Base-by-base conservation (phyloP, 192 early-diverging fungal genomes). In the Mortierella claussenii region DNA sequence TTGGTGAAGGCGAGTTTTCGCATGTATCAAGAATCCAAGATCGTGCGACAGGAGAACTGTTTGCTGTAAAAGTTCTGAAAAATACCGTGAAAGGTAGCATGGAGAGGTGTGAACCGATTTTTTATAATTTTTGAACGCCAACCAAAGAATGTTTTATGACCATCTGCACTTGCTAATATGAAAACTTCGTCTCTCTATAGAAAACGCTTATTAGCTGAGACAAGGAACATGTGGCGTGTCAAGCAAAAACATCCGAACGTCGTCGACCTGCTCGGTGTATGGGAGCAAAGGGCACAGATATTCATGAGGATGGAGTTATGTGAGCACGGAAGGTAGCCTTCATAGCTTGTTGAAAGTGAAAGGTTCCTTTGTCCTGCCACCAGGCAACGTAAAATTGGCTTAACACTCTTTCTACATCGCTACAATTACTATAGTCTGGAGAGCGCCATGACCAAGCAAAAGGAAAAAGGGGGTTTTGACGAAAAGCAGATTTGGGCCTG, bases 141-240 rank as follows among this genome's bases (percentile, higher is more conserved):
- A n/a, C n/a, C n/a, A n/a, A n/a, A n/a, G n/a, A n/a, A n/a, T n/a
- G n/a, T n/a, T n/a, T n/a, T n/a, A n/a, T n/a, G n/a, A n/a, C n/a
- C n/a, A n/a, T n/a, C n/a, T n/a, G n/a, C n/a, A n/a, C n/a, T n/a
- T n/a, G n/a, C n/a, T n/a, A n/a, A 45, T 45, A n/a, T 20, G 15
- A 20, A 45, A 45, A 45, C 2, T 15, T 3, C 15, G 15, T 13
- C 43, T 49, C 47, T 24, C 2, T 40, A n/a, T 32, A 53, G 50
- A n/a, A 31, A 53, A 18, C 26, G 30, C 24, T 32, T 28, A 31
- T 53, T 53, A 18, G 18, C 26, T 18, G 50, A 53, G 17, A 28
- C 30, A n/a, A 53, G 50, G 28, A 53, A 53, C 30, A 53, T 53
- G 50, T 53, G 50, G 50, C 28, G 18, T 13, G 28, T 32, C 18